These are phyloP conservation scores for Letharia lupina DNA, from an alignment of 495 filamentous ascomycete genomes.

Conservation along the genomic window DNA sequence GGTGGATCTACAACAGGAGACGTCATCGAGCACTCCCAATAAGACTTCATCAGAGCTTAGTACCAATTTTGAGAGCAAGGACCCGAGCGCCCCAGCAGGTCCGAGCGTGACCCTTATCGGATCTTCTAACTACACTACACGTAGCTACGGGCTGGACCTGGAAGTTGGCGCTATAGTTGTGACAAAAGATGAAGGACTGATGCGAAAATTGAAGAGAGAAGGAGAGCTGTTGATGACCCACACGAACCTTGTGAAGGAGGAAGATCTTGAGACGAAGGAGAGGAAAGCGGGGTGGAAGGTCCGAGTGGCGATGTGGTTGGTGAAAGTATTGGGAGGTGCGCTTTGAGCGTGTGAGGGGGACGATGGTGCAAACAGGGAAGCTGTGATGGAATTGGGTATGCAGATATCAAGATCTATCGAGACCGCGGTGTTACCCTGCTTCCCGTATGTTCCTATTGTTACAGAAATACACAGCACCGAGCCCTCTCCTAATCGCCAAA, in stretches of 20 bases:
- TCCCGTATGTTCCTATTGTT: no score
- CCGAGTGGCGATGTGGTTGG: slow-evolving; percentile 84
- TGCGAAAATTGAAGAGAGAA: slow-evolving; percentile 65
- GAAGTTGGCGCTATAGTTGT: slow-evolving; percentile 80
- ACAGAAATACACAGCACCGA: no score
- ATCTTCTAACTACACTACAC: slow-evolving; percentile 90
- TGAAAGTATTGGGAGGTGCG: slow-evolving; percentile 50
- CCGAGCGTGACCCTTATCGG: slow-evolving; percentile 80
- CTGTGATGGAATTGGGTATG: neutral
- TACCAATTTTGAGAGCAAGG: slow-evolving; percentile 15
- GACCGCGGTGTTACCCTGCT: neutral
- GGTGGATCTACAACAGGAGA: no score
- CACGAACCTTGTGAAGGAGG: slow-evolving; percentile 53
- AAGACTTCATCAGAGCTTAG: neutral
- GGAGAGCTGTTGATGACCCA: slow-evolving; percentile 67
- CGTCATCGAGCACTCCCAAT: neutral
- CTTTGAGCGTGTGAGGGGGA: neutral
- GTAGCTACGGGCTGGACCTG: slow-evolving; percentile 84
- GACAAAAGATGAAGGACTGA: slow-evolving; percentile 67
- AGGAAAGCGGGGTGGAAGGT: slow-evolving; percentile 80
- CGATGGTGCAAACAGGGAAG: neutral
- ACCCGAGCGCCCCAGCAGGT: slow-evolving; percentile 35
- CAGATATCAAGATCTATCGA: neutral
- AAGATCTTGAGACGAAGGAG: slow-evolving; percentile 72
- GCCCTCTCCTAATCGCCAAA: neutral